Evolutionary conservation across 345 rosid species (phyloP).

Genomic region (Brassica juncea): DNA sequence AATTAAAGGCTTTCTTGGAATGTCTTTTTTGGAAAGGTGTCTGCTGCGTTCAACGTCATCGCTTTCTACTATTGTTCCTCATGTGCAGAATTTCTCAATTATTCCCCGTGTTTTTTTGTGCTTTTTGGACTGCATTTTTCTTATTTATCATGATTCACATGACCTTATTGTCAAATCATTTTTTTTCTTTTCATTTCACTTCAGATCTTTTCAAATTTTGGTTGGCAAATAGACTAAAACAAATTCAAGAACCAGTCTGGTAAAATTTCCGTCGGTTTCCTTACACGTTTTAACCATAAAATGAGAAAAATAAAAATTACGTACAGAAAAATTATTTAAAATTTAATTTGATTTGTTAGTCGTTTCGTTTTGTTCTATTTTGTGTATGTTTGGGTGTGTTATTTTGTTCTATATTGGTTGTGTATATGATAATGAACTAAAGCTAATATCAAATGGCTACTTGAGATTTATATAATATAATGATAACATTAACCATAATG

Average conservation of each 20-base stretch:
- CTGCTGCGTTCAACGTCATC: not conserved
- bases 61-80: not conserved
- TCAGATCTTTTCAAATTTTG: not conserved
- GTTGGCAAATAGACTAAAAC: not conserved
- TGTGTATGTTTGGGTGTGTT: not conserved
- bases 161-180: not conserved
- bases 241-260: not conserved
- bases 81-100: constrained; percentile 9
- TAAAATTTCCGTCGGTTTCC: not conserved
- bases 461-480: not conserved
- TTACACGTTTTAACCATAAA: not conserved
- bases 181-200: not conserved
- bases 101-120: not conserved
- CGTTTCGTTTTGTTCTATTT: not conserved
- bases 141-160: not conserved
- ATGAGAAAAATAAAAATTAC: not conserved
- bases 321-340: not conserved
- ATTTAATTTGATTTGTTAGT: not conserved
- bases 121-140: not conserved
- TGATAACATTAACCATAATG: not conserved
- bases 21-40: constrained; percentile 1
- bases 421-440: not conserved
- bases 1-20: not conserved
- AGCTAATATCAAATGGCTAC: not conserved
- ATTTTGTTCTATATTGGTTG: not conserved